A percentile compares a stretch with the other conserved stretches of the same genome.
Conservation (phyloP, 1,284 basidiomycete species). For the Papiliotrema fonsecae region DNA sequence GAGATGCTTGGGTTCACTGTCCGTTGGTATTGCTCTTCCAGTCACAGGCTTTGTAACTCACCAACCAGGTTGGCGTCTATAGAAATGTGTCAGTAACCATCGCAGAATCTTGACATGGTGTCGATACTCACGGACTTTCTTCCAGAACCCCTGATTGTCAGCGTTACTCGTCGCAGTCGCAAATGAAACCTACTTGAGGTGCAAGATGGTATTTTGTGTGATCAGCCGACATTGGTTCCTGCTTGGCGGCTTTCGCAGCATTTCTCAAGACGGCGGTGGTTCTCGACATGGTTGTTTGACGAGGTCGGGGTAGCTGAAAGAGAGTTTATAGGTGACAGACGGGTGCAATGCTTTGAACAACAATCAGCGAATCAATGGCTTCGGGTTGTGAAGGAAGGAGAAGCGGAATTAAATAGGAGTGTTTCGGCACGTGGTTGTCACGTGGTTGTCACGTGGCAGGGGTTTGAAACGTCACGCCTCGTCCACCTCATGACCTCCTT, state of each 20-base stretch:
- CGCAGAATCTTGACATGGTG: neutral
- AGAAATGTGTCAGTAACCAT: constrained; percentile 6
- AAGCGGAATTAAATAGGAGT: constrained; percentile 2
- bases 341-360: neutral
- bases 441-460: neutral
- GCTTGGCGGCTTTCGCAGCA: constrained; percentile 30
- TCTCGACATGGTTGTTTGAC: constrained; percentile 13
- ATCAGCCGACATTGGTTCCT: constrained; percentile 57
- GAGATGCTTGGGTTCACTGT: constrained; percentile 82
- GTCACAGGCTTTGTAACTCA: constrained; percentile 50
- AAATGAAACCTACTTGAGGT: constrained; percentile 56
- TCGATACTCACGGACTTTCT: constrained; percentile 79
- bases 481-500: too few relatives aligned
- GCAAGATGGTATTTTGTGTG: constrained; percentile 80
- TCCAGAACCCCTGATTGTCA: constrained; percentile 67
- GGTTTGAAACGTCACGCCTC: too few relatives aligned
- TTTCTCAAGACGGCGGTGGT: constrained; percentile 32
- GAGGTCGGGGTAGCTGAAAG: constrained; percentile 2
- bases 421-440: neutral
- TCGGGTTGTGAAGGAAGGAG: neutral
- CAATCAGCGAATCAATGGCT: constrained; percentile 1
- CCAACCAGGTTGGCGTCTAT: constrained; percentile 74
- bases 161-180: neutral
- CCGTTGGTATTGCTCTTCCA: neutral
- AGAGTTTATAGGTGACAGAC: neutral